These are phyloP conservation scores for Linum lewisii DNA, from an alignment of 345 rosid genomes.

Conservation along the genomic window DNA sequence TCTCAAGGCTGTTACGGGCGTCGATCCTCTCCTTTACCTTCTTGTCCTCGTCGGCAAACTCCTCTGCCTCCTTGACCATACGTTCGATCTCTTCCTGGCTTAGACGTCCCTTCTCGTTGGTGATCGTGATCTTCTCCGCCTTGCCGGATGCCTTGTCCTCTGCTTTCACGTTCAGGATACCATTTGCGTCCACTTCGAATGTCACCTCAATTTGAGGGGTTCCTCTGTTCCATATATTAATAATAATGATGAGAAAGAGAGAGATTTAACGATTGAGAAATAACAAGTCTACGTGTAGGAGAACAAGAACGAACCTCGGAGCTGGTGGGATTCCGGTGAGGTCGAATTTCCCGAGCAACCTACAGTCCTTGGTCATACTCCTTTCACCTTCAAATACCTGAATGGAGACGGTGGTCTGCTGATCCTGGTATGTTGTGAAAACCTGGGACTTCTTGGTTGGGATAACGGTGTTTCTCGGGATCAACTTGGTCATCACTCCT, in stretches of 20 bases:
- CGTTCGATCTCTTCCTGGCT: constrained; percentile 21
- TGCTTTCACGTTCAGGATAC: constrained; percentile 16
- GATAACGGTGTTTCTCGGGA: constrained; percentile 19
- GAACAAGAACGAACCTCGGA: constrained; percentile 10
- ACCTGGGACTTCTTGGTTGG: constrained; percentile 27
- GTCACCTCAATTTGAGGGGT: constrained; percentile 22
- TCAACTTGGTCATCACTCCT: constrained; percentile 22
- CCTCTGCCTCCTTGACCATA: constrained; percentile 17
- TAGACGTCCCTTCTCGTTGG: constrained; percentile 18
- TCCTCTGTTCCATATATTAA: constrained; percentile 7
- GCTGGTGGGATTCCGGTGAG: constrained; percentile 18
- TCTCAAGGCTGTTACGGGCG: constrained; percentile 22
- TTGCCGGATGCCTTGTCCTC: constrained; percentile 20
- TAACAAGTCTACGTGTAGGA: no score
- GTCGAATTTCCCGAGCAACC: constrained; percentile 21
- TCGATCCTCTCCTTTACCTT: constrained; percentile 23
- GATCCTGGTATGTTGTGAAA: constrained; percentile 29
- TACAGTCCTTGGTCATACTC: constrained; percentile 24
- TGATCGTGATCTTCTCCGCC: constrained; percentile 15
- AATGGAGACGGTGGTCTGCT: constrained; percentile 23
- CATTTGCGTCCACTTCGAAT: constrained; percentile 17
- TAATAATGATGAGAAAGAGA: neutral
- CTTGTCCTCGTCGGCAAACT: constrained; percentile 22
- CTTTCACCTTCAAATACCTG: constrained; percentile 22
- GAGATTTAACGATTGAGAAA: neutral